Percentiles rank a stretch among this genome's conserved stretches.
Conservation (phyloP, 2,329 filamentous ascomycete genomes). For the Hirsutella rhossiliensis region DNA sequence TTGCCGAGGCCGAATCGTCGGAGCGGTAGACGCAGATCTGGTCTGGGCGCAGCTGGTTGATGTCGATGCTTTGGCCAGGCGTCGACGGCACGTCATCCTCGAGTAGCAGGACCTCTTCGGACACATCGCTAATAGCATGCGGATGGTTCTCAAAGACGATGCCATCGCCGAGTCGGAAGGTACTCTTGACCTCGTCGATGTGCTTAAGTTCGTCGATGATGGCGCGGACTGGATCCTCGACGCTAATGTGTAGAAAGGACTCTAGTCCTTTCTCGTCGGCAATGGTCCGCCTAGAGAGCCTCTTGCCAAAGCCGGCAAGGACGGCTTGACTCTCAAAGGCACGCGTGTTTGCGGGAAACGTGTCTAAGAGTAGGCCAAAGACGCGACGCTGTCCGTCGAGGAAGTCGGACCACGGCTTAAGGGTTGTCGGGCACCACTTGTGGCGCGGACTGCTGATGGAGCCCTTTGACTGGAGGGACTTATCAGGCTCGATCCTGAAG, state of each 20-base stretch:
- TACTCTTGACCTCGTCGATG: conserved; percentile 6
- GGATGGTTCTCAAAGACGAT: conserved; percentile 20
- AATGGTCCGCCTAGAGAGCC: conserved; percentile 2
- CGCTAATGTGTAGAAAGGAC: conserved; percentile 5
- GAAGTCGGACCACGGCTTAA: conserved; percentile 6
- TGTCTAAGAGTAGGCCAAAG: conserved; percentile 9
- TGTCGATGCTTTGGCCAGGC: conserved; percentile 7
- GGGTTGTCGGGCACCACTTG: conserved; percentile 15
- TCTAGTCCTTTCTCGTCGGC: conserved; percentile 17
- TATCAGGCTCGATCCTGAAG: conserved; percentile 13
- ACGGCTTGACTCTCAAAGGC: no score
- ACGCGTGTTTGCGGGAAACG: conserved; percentile 8
- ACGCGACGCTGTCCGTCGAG: not conserved
- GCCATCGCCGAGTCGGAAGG: conserved; percentile 14
- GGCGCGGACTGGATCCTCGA: conserved; percentile 13
- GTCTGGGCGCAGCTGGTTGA: conserved; percentile 15
- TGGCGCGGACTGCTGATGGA: conserved; percentile 15
- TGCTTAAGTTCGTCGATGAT: conserved; percentile 17
- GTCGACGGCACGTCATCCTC: conserved; percentile 5
- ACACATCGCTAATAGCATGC: conserved; percentile 12
- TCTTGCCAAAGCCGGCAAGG: no score
- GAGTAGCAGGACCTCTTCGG: not conserved
- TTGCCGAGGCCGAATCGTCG: no score
- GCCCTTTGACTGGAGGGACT: conserved; percentile 12
- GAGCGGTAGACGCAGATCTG: conserved; percentile 10